Evolutionary conservation across 106 monocot species (phyloP).

Genomic region (Iris macrosiphon): DNA sequence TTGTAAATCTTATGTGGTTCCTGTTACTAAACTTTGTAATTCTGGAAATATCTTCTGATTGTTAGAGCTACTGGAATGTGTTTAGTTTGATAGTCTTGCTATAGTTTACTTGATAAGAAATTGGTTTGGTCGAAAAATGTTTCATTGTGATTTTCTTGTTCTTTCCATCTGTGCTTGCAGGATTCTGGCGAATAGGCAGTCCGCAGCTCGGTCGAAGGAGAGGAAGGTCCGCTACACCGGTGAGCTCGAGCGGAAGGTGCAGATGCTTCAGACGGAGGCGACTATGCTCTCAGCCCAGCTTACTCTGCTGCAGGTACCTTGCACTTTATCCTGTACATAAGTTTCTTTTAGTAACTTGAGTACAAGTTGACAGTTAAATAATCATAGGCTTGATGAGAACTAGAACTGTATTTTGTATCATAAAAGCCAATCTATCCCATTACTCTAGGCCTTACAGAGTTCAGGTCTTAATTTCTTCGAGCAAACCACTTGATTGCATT

Average conservation of each 20-base stretch:
- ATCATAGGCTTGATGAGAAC: too few relatives aligned
- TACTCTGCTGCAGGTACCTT: constrained; percentile 61
- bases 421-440: background rate
- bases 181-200: constrained; percentile 74
- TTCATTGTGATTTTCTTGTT: constrained; percentile 1
- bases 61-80: too few relatives aligned
- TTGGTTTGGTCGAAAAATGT: background rate
- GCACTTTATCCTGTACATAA: too few relatives aligned
- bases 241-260: constrained; percentile 67
- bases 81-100: background rate
- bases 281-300: constrained; percentile 69
- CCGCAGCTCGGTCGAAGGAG: constrained; percentile 72
- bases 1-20: too few relatives aligned
- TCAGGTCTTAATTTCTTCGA: background rate
- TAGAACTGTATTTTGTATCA: too few relatives aligned
- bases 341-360: background rate
- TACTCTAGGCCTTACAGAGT: too few relatives aligned
- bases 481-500: background rate
- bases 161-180: constrained; percentile 25
- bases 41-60: too few relatives aligned
- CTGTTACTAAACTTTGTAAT: too few relatives aligned
- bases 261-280: constrained; percentile 63
- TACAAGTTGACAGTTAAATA: too few relatives aligned
- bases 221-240: constrained; percentile 60
- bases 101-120: background rate